Conservation (phyloP, 2,329 filamentous ascomycete genomes). For the Fusarium paranaense region DNA sequence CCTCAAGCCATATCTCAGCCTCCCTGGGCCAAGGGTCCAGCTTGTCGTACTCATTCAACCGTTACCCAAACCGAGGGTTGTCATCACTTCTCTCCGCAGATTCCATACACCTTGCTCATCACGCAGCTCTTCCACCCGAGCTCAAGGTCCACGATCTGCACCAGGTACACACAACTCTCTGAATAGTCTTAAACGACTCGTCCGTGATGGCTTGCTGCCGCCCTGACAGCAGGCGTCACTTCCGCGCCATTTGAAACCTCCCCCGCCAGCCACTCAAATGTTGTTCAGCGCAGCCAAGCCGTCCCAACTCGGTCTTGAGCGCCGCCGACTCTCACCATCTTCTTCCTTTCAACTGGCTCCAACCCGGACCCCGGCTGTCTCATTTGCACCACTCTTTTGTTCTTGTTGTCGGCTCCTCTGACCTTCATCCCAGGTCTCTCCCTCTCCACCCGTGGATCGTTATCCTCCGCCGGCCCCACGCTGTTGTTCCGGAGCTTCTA, state of each 20-base stretch:
- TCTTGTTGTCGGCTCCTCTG: slow-evolving; percentile 13
- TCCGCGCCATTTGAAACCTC: slow-evolving; percentile 30
- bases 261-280: slow-evolving; percentile 36
- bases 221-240: slow-evolving; percentile 35
- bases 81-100: background rate
- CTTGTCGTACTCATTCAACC: slow-evolving; percentile 17
- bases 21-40: slow-evolving; percentile 6
- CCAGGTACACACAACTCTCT: slow-evolving; percentile 34
- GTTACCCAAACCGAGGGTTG: slow-evolving; percentile 12
- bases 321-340: slow-evolving; percentile 25
- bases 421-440: slow-evolving; percentile 24
- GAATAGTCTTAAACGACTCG: slow-evolving; percentile 21
- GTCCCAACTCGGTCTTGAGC: slow-evolving; percentile 17
- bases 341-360: slow-evolving; percentile 12
- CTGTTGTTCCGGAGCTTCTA: slow-evolving; percentile 21
- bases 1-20: slow-evolving; percentile 25
- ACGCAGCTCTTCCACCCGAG: background rate
- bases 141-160: slow-evolving; percentile 6
- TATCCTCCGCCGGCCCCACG: slow-evolving; percentile 16
- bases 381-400: slow-evolving; percentile 12
- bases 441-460: slow-evolving; percentile 10
- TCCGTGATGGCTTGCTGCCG: slow-evolving; percentile 19
- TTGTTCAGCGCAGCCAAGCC: slow-evolving; percentile 24
- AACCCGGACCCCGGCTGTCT: slow-evolving; percentile 13
- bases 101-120: background rate